Base-by-base conservation (phyloP, 768 basidiomycete species). In the Boletus vinaceobasis region DNA sequence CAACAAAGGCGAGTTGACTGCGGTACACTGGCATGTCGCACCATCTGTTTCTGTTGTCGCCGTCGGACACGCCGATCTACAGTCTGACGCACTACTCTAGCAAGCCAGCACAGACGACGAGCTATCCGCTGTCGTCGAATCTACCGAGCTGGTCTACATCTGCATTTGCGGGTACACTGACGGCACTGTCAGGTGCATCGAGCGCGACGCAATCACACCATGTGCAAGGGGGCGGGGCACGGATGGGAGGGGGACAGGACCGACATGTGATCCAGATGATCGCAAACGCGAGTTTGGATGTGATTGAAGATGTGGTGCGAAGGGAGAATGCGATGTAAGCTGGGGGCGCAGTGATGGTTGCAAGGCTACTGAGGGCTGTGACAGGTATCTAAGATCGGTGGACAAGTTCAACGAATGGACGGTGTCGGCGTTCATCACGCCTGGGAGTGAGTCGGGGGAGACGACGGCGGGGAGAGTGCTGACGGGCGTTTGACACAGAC, bases 351-450 rank as follows among this genome's bases (percentile, higher is more conserved):
- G 47, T 52, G 54, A 53, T 56, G 52, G 52, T 38, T 40, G 37
- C 48, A 9, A n/a, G 19, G 42, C 23, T 35, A 50, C 64, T 63
- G 54, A 68, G 50, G 43, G 54, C 56, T 21, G 68, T 48, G 43
- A 38, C 66, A 98, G 97, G 89, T 98, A 98, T 72, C 78, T 98
- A 53, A 96, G 95, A 68, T 83, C 86, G 17, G 86, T 98, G 55
- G 97, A 99, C 79, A 92, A 88, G 75, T 97, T 98, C 74, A 98
- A 98, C 66, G 97, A 98, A 69, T 99, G 97, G 97, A 95, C 86
- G 3, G 86, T 98, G 19, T 98, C 97, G 15, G 93, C 91, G 31
- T 98, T 98, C 74, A 78, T 98, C 19, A 98, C 97, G 0, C 87
- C 95, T 1, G 91, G 89, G 57, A 97, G 96, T 98, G 73, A 76